Base-by-base conservation (phyloP, 768 basidiomycete genomes). In the Rhizopogon roseolus region DNA sequence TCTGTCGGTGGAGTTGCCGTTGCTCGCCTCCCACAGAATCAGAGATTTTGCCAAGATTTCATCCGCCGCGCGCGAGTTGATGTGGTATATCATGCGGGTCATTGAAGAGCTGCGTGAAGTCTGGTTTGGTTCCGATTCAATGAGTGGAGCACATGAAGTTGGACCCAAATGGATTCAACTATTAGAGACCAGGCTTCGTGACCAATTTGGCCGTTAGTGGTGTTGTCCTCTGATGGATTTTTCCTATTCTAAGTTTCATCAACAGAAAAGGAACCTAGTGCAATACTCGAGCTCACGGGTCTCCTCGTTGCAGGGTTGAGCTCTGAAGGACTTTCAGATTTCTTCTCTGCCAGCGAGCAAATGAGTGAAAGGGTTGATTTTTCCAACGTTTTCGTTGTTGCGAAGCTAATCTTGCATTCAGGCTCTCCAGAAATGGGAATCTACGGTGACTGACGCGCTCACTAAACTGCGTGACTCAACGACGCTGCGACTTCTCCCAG, bases 351-450 rank as follows among this genome's bases (percentile, higher is more conserved):
- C 55, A 81, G 81, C 17, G 88, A 90, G 60, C 84, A 86, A 62
- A 87, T 88, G 78, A 89, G 85, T 55, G 90, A 93, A 70, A 76
- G 91, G 65, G 91, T 90, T 71, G 60, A 72, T 65, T 38, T 53
- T 41, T 41, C 40, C 40, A 46, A 49, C 13, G 19, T 42, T 57
- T 22, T 45, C 22, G 57, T 57, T 53, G 41, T 53, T 49, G 10
- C 28, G 43, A n/a, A 56, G 34, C 62, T 69, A 53, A 70, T 54
- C 40, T 41, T 57, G 37, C 34, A 64, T 56, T 48, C 58, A 93
- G 90, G 82, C 84, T 44, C 76, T 93, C 53, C 84, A 85, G 64
- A 90, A 90, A 66, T 93, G 90, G 90, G 90, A 93, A 64, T 74
- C 81, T 1, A 82, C 82, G 4, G 79, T 91, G 59, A 74, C 76